These are phyloP conservation scores for Cucumis sativus DNA, from an alignment of 306 rosid genomes.

Conservation along the genomic window Cucumber_9930_V3 NC_026660.2:9298501-9299000, in stretches of 20 bases:
- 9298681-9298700: slow-evolving; percentile 99
- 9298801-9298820: slow-evolving; percentile 99
- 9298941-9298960: not conserved
- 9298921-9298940: not conserved
- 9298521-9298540: not conserved
- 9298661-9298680: slow-evolving; percentile 97
- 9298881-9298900: not conserved
- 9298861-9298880: slow-evolving; percentile 99
- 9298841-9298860: slow-evolving; percentile 98
- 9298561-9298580: not conserved
- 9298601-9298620: not conserved
- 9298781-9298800: slow-evolving; percentile 98
- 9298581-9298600: not conserved
- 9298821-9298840: slow-evolving; percentile 98
- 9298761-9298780: slow-evolving; percentile 97
- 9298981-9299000: not conserved
- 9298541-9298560: not conserved
- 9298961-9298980: not conserved
- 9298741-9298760: slow-evolving; percentile 99
- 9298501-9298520: not conserved
- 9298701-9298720: slow-evolving; percentile 90
- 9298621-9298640: not conserved
- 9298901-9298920: not conserved
- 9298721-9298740: slow-evolving; percentile 97
- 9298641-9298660: slow-evolving; percentile 98